Percentiles rank a stretch among this genome's conserved stretches.
phyloP scores from a whole-genome alignment of 1,139 yeast species.

The Wickerhamiella infanticola region DNA sequence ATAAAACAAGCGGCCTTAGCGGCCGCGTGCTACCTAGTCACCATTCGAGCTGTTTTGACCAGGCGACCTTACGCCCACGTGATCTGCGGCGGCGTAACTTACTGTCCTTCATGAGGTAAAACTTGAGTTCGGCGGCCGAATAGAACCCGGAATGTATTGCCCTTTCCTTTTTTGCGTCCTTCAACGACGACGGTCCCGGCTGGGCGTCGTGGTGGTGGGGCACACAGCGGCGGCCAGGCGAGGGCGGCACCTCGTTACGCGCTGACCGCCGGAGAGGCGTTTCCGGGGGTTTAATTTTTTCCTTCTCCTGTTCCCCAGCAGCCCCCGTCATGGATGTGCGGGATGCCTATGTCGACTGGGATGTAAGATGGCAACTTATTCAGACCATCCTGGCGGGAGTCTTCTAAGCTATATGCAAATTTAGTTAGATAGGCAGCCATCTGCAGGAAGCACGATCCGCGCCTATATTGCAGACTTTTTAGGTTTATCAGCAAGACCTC shows the following conservation, averaged over 20 bases:
- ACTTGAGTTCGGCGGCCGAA: constrained; percentile 13
- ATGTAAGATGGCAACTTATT: background rate
- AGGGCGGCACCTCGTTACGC: background rate
- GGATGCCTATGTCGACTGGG: background rate
- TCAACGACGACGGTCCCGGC: constrained; percentile 11
- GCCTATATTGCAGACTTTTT: too few relatives aligned
- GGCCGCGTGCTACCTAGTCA: background rate
- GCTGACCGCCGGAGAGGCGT: background rate
- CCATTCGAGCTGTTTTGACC: constrained; percentile 7
- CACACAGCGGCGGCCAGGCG: constrained; percentile 11
- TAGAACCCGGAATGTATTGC: constrained; percentile 14
- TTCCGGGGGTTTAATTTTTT: background rate
- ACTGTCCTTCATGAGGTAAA: constrained; percentile 2
- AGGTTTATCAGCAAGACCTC: too few relatives aligned
- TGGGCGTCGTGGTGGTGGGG: constrained; percentile 13
- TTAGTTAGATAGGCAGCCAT: too few relatives aligned
- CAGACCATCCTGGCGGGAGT: background rate
- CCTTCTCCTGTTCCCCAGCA: background rate
- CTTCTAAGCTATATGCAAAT: too few relatives aligned
- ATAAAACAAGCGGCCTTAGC: too few relatives aligned
- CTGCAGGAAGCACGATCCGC: too few relatives aligned
- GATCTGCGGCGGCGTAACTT: background rate
- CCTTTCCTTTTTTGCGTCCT: constrained; percentile 3
- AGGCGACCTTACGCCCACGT: background rate
- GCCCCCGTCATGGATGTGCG: background rate